Base-by-base conservation (phyloP, 768 basidiomycete genomes). In the Clathrus columnatus region DNA sequence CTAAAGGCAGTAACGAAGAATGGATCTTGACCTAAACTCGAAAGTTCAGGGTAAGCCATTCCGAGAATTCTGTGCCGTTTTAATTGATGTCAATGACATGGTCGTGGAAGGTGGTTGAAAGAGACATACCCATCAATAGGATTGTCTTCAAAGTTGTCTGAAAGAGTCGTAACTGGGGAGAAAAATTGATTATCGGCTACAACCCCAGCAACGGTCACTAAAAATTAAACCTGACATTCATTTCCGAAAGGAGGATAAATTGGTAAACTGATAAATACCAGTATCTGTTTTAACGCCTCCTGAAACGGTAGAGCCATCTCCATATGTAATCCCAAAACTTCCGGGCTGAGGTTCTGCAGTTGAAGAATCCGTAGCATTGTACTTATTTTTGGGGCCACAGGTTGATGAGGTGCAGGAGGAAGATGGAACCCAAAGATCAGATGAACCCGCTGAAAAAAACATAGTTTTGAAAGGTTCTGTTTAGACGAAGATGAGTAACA, bases 211-310 rank as follows among this genome's bases (percentile, higher is more conserved):
- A 52, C 29, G 21, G 43, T 42, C 18, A 52, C 51, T 52, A 16
- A 16, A 32, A 6, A 14, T 7, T 24, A 29, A 28, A 50, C 17
- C 10, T 16, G 23, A 17, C 26, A 21, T 32, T 41, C 26, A 51
- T 14, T 7, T 36, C 5, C 42, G 14, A 2, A 4, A 14, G 36
- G n/a, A 4, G 14, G 36, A 14, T 21, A 2, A 20, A n/a, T 17
- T 3, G 21, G 23, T 52, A 17, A 5, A 21, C 5, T 5, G 27
- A 30, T 7, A 36, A 28, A 21, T 36, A 48, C 75, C 70, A 18
- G 56, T 63, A 57, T 76, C 75, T 27, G 61, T 67, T 63, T 68
- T 75, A 24, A 71, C 68, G 20, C 64, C 56, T 7, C 75, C 75
- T 0, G 64, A 65, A 29, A 68, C 69, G 3, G 67, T 61, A 4